Conservation (phyloP, 2,329 filamentous ascomycete species). For the Aspergillus viridinutans region DNA sequence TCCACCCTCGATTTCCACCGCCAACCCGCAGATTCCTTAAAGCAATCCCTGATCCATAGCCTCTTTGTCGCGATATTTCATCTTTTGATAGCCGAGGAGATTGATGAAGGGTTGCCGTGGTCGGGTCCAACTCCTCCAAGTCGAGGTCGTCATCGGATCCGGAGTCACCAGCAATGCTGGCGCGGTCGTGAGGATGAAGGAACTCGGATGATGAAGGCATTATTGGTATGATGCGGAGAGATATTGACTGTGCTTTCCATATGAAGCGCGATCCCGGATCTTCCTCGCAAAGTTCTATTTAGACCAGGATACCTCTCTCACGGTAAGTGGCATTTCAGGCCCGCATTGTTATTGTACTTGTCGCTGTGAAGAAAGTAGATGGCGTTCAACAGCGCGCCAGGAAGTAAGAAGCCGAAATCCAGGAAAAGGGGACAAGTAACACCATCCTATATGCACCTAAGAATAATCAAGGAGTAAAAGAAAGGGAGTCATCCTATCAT, state of each 20-base stretch:
- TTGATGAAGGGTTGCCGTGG: constrained; percentile 20
- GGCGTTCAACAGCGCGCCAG: not conserved
- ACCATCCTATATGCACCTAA: not conserved
- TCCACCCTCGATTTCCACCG: constrained; percentile 41
- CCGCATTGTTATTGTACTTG: constrained; percentile 14
- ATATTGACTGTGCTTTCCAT: not conserved
- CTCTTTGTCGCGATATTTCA: constrained; percentile 20
- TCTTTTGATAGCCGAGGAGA: constrained; percentile 24
- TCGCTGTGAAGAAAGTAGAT: not conserved
- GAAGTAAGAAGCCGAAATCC: not conserved
- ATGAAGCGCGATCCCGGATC: not conserved
- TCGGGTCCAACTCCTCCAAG: constrained; percentile 45
- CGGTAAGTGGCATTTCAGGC: constrained; percentile 3
- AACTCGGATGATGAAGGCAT: constrained; percentile 39
- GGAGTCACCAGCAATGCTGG: constrained; percentile 31
- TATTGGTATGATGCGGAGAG: not conserved
- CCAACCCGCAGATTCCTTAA: constrained; percentile 50
- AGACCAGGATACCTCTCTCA: constrained; percentile 4
- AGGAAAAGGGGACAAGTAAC: not conserved
- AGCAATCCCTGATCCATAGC: constrained; percentile 40
- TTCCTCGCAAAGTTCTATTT: not conserved
- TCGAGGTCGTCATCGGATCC: constrained; percentile 44
- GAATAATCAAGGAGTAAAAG: not conserved
- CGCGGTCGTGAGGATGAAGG: constrained; percentile 27
- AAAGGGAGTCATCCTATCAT: not conserved